Conservation (phyloP, 192 early-diverging fungal species). For the Rhizoclosmatium sp. region DNA sequence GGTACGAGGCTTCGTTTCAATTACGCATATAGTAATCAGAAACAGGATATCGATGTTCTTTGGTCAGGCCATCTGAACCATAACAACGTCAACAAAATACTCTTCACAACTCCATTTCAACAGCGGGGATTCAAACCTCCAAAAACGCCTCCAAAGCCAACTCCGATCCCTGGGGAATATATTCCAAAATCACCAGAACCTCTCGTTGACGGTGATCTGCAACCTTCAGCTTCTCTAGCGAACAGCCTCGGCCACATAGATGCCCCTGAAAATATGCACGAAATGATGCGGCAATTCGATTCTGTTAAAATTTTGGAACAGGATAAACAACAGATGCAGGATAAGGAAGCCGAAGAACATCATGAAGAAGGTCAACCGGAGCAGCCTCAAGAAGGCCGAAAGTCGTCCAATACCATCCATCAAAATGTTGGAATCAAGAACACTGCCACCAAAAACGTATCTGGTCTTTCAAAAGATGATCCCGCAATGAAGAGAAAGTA, state of each 20-base stretch:
- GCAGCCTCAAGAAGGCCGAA: slow-evolving; percentile 2
- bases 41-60: slow-evolving; percentile 40
- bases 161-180: slow-evolving; percentile 10
- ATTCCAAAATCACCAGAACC: slow-evolving; percentile 9
- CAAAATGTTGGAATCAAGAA: not conserved
- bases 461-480: not conserved
- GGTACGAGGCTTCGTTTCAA: slow-evolving; percentile 1
- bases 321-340: slow-evolving; percentile 5
- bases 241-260: slow-evolving; percentile 27
- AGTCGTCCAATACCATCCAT: not conserved
- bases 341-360: not conserved
- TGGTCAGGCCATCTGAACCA: slow-evolving; percentile 52
- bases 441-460: not conserved
- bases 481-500: slow-evolving; percentile 29
- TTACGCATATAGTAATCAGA: not conserved
- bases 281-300: slow-evolving; percentile 51
- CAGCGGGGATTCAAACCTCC: slow-evolving; percentile 22
- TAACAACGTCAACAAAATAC: slow-evolving; percentile 42
- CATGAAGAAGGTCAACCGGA: not conserved
- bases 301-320: slow-evolving; percentile 38
- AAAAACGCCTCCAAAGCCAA: not conserved
- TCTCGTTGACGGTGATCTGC: not conserved
- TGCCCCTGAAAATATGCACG: slow-evolving; percentile 36
- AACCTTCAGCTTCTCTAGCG: not conserved
- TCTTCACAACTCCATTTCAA: slow-evolving; percentile 14